These are phyloP conservation scores for Didymella arachidicola DNA, from an alignment of 2,329 filamentous ascomycete genomes.

Conservation along the genomic window DNA sequence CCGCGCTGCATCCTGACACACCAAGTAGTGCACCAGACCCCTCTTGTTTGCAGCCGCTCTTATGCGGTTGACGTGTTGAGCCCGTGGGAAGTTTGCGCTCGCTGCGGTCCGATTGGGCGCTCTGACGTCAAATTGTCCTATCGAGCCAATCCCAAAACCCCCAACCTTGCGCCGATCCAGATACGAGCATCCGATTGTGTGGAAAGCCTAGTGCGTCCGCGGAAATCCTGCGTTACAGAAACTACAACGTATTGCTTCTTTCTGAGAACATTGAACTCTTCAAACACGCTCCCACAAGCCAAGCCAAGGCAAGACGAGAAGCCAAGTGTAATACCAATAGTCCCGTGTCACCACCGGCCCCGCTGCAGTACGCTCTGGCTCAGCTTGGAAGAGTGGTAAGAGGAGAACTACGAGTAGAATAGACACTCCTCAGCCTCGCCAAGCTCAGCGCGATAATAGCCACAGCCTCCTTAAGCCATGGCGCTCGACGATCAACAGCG, in stretches of 20 bases:
- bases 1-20: constrained; percentile 29
- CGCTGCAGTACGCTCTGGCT: background rate
- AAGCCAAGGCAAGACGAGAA: constrained; percentile 16
- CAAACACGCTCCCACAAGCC: background rate
- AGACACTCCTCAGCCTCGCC: background rate
- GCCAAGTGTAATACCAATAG: constrained; percentile 14
- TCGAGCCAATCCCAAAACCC: constrained; percentile 7
- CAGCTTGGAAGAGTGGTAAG: background rate
- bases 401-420: background rate
- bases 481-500: constrained; percentile 28
- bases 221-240: constrained; percentile 20
- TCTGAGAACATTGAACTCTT: background rate
- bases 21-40: constrained; percentile 18
- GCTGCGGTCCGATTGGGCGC: constrained; percentile 37
- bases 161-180: constrained; percentile 34
- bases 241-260: background rate
- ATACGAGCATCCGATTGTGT: constrained; percentile 11
- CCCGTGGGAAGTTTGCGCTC: constrained; percentile 23
- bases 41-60: constrained; percentile 27
- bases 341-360: constrained; percentile 3
- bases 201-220: constrained; percentile 8
- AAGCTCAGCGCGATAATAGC: constrained; percentile 2
- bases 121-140: constrained; percentile 34
- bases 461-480: constrained; percentile 23
- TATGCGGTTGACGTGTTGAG: constrained; percentile 32